Evolutionary conservation across 331 rosid species (phyloP).

Genomic region (Malus hybrid): DNA sequence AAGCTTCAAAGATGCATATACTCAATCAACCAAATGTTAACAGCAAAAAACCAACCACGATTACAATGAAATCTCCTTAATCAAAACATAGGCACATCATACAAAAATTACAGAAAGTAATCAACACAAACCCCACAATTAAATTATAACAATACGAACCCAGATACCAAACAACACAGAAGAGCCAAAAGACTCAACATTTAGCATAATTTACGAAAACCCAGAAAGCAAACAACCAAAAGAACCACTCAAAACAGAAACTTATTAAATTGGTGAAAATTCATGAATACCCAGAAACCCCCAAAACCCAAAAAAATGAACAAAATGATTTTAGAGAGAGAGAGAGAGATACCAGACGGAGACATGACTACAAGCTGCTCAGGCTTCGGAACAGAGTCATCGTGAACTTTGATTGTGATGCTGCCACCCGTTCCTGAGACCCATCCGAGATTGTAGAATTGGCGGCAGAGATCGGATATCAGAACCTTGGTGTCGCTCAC

Average conservation of each 20-base stretch:
- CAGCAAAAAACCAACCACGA: neutral
- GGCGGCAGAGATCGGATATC: conserved; percentile 87
- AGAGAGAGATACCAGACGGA: conserved; percentile 58
- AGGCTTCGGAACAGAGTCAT: conserved; percentile 64
- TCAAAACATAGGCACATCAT: neutral
- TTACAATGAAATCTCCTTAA: neutral
- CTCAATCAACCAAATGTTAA: neutral
- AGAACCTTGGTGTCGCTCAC: conserved; percentile 67
- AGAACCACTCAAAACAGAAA: neutral
- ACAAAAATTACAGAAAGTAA: neutral
- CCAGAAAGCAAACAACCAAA: conserved; percentile 12
- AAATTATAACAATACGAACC: neutral
- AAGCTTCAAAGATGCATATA: neutral
- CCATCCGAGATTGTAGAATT: conserved; percentile 88
- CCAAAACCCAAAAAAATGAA: neutral
- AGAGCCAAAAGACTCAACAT: neutral
- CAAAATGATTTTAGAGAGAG: neutral
- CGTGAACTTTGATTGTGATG: conserved; percentile 77
- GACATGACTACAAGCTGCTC: conserved; percentile 73
- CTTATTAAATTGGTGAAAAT: neutral
- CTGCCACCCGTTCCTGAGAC: conserved; percentile 95
- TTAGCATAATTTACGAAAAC: neutral
- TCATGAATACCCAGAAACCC: neutral
- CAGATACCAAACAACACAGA: neutral
- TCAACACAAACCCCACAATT: neutral